Evolutionary conservation across 345 rosid genomes (phyloP).

Genomic region (Ceriops zippeliana): DNA sequence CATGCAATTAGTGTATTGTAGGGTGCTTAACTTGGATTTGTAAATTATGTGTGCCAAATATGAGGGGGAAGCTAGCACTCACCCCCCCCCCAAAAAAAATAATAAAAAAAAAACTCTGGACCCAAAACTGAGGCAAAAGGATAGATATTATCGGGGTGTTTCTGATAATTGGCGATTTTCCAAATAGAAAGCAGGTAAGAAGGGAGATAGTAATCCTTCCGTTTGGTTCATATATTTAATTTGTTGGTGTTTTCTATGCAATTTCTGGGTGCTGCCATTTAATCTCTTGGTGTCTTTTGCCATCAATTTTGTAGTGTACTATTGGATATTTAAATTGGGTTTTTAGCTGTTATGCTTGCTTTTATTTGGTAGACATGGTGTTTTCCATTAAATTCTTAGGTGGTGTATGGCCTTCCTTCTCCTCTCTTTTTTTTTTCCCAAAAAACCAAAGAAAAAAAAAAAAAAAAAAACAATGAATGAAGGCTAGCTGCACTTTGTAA

Average conservation of each 20-base stretch:
- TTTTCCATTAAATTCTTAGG: slow-evolving; percentile 52
- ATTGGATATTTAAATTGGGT: slow-evolving; percentile 24
- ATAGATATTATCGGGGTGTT: not conserved
- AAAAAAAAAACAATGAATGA: slow-evolving; percentile 52
- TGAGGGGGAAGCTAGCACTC: too few relatives aligned
- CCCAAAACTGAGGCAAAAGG: not conserved
- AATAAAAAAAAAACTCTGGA: not conserved
- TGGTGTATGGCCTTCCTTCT: slow-evolving; percentile 30
- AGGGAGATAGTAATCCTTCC: not conserved
- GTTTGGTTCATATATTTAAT: slow-evolving; percentile 6
- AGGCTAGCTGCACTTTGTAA: slow-evolving; percentile 34
- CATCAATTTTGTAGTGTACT: slow-evolving; percentile 21
- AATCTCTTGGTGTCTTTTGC: slow-evolving; percentile 28
- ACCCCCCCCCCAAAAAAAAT: too few relatives aligned
- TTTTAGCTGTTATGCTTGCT: slow-evolving; percentile 28
- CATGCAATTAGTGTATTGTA: too few relatives aligned
- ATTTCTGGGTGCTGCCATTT: slow-evolving; percentile 38
- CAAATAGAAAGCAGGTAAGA: not conserved
- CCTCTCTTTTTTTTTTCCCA: slow-evolving; percentile 18
- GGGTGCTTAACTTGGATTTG: too few relatives aligned
- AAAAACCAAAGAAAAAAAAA: slow-evolving; percentile 10
- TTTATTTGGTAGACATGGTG: slow-evolving; percentile 57
- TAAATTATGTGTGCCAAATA: too few relatives aligned
- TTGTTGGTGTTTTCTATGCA: slow-evolving; percentile 29
- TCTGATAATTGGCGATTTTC: not conserved